Evolutionary conservation across 2,329 filamentous ascomycete genomes (phyloP), one percentile per base, ranked within the genome.

Genomic region (Penicillium nordicum): DNA sequence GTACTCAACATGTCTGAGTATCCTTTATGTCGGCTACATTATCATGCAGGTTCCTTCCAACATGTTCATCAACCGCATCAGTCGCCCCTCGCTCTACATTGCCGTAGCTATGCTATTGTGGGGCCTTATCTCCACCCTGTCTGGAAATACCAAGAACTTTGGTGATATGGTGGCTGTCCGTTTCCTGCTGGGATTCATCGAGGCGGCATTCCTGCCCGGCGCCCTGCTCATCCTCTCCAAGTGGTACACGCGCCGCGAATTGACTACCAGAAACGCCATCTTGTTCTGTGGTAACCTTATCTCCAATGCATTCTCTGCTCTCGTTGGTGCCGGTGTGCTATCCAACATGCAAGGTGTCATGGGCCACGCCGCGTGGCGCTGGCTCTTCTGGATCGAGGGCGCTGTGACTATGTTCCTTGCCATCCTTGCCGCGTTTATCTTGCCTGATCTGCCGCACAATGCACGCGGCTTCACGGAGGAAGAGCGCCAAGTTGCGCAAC

Each of bases 51-150:
- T 80, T 0, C 78, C 78, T 0, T 78, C 76, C 21, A 80, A 80
- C 59, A 65, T 80, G 29, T 72, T 77, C 51, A 70, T 80, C 50
- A 77, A 78, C 30, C 74, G 73, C 6, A 76, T 76, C 57, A 76
- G 76, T 69, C 68, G 79, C 18, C 73, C 70, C 1, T 80, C 76
- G 64, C 72, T 74, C n/a, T 69, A 70, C n/a, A 75, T 76, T 4
- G 76, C 76, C 0, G 72, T 77, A 8, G 75, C 74, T 41, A 80
- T 80, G 78, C 72, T 76, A 1, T 60, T 84, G 11, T 87, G 85
- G 84, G 84, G 85, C 45, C 65, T 85, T 12, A 78, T 87, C 52
- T 86, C 83, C 4, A 85, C 81, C 0, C 72, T 83, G 11, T 83
- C 80, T 0, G 84, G 82, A 7, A 72, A 72, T 1, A 72, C 76